Evolutionary conservation across 2,329 filamentous ascomycete species (phyloP).

Genomic region (Neopestalotiopsis clavispora): DNA sequence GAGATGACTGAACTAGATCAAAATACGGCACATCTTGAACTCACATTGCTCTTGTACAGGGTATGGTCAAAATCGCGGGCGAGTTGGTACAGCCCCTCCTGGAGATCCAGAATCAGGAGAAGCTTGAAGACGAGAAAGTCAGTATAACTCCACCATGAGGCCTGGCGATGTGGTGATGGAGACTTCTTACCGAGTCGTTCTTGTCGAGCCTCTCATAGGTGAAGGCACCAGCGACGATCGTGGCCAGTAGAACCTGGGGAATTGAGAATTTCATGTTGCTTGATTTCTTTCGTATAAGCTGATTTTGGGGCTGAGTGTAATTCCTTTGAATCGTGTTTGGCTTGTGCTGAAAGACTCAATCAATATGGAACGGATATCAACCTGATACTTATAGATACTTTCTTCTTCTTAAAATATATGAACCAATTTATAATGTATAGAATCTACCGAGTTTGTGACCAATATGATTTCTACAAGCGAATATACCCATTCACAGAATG

Average conservation of each 20-base stretch:
- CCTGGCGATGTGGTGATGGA: background rate
- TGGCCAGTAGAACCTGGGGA: conserved; percentile 16
- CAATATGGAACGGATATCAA: too few species aligned
- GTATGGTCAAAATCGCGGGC: conserved; percentile 71
- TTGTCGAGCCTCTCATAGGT: conserved; percentile 42
- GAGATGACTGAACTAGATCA: too few species aligned
- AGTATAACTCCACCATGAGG: background rate
- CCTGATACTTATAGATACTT: too few species aligned
- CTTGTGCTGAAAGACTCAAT: background rate
- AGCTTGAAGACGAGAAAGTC: conserved; percentile 42
- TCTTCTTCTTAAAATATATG: too few species aligned
- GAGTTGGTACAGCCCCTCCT: conserved; percentile 61
- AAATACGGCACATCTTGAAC: too few species aligned
- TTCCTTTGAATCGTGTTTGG: background rate
- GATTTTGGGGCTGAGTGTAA: background rate
- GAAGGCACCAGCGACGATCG: conserved; percentile 24
- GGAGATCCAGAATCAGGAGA: conserved; percentile 64
- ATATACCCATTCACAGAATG: background rate
- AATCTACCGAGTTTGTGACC: too few species aligned
- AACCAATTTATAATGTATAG: too few species aligned
- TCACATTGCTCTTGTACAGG: conserved; percentile 63
- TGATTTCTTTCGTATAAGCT: background rate
- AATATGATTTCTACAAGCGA: too few species aligned
- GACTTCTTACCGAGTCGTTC: conserved; percentile 30
- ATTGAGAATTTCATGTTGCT: conserved; percentile 23